A percentile compares a stretch with the other conserved stretches of the same genome.
Evolutionary conservation across 106 monocot species (phyloP).

Genomic region (Allium sativum): DNA sequence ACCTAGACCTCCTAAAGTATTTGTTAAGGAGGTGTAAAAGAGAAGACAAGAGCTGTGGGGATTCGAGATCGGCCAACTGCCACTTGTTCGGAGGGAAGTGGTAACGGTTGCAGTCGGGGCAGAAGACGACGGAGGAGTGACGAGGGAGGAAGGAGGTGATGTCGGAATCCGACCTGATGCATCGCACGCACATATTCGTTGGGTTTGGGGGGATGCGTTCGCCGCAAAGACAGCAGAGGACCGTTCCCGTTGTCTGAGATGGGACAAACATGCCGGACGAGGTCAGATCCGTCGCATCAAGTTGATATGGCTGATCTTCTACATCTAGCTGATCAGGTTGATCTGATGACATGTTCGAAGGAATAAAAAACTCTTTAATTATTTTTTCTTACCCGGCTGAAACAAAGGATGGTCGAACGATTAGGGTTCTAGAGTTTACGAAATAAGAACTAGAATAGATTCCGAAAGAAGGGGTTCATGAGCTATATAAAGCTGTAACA

Average conservation of each 20-base stretch:
- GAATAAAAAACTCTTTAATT: no score
- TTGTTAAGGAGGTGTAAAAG: constrained; percentile 24
- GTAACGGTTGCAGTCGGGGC: constrained; percentile 55
- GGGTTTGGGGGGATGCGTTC: constrained; percentile 36
- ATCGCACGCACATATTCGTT: constrained; percentile 48
- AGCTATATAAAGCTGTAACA: no score
- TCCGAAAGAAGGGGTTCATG: no score
- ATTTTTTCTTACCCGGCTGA: no score
- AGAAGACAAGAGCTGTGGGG: constrained; percentile 42
- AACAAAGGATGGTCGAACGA: no score
- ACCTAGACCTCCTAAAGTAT: constrained; percentile 10
- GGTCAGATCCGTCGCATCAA: constrained; percentile 13
- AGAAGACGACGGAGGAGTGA: constrained; percentile 31
- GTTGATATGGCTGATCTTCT: not conserved
- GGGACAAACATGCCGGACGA: constrained; percentile 55
- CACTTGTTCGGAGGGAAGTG: constrained; percentile 45
- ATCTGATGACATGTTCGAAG: no score
- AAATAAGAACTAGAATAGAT: no score
- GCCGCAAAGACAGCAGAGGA: constrained; percentile 57
- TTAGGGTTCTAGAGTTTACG: no score
- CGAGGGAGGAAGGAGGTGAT: constrained; percentile 49
- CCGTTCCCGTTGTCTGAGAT: constrained; percentile 27
- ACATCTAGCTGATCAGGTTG: no score
- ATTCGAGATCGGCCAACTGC: constrained; percentile 46
- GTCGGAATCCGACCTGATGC: constrained; percentile 39